Evolutionary conservation across 805 yeast genomes (phyloP), one percentile per base, ranked within the genome.

Genomic region (Saccharomycopsis sp.): DNA sequence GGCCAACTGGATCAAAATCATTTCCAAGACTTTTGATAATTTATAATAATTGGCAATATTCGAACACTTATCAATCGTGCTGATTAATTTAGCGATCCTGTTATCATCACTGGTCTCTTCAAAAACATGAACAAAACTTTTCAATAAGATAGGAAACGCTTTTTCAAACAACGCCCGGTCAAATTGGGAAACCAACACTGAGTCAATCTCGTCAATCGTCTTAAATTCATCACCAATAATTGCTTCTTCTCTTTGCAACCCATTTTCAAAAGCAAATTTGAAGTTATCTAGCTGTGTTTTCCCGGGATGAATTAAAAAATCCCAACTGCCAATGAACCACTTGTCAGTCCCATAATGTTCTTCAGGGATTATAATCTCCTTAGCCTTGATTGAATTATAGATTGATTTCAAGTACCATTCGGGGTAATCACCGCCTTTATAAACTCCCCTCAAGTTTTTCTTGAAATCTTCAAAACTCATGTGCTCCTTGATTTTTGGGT

Each of bases 301-400:
- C 5, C 5, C 19, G 14, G 13, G 28, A 21, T 41, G 67, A 35
- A 85, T 74, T 49, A 84, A 60, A 47, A 81, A 79, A 53, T 81
- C 80, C 95, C 95, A 85, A 14, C 77, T 68, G 56, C 85, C 90
- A 58, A 89, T 97, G 62, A 89, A 90, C 80, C 95, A 83, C 58
- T 84, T 87, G 17, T 87, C 85, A 8, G 88, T 85, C 13, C 90
- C 93, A 59, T 87, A 94, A 55, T 90, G 97, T 57, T 93, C 98
- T 56, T 93, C 97, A 0, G 98, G 97, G 89, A 94, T 85, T 40
- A 93, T 86, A 51, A 93, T 93, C 62, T 93, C 99, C 42, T 83
- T 75, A 45, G 81, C 85, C 50, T 77, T 73, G 44, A 93, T 89
- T 1, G 95, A 83, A 21, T 74, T 66, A 61, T 85, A 93, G 21